Percentiles rank a stretch among this genome's conserved stretches.
Evolutionary conservation across 129 eudicot genomes (phyloP).

Genomic region (Pseudognaphalium luteoalbum): DNA sequence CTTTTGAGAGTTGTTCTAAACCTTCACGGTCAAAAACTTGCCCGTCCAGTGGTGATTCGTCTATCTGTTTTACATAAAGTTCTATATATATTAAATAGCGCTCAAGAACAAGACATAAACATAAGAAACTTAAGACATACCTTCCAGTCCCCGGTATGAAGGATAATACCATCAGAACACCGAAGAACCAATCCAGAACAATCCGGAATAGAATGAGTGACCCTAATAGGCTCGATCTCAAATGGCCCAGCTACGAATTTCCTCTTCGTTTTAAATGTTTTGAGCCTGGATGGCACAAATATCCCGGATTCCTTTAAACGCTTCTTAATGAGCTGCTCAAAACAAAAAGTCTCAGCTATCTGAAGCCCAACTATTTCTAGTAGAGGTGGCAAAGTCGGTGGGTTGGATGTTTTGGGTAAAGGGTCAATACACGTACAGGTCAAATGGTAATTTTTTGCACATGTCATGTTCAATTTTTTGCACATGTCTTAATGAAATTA

Average conservation of each 20-base stretch:
- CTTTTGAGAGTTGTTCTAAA: constrained; percentile 89
- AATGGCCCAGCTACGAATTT: constrained; percentile 91
- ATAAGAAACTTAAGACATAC: constrained; percentile 33
- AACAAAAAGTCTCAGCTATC: constrained; percentile 26
- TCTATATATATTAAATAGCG: background rate
- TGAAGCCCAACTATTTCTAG: background rate
- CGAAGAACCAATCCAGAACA: constrained; percentile 97
- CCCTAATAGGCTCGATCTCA: constrained; percentile 94
- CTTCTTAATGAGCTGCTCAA: constrained; percentile 87
- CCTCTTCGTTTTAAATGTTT: constrained; percentile 67
- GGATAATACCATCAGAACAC: constrained; percentile 89
- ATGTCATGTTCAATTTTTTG: background rate
- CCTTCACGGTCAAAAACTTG: constrained; percentile 86
- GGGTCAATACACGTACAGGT: background rate
- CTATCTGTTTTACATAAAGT: constrained; percentile 52
- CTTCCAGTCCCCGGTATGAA: constrained; percentile 99
- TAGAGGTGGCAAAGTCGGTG: background rate
- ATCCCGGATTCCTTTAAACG: constrained; percentile 95
- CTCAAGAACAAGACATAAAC: constrained; percentile 8
- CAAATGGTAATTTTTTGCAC: background rate
- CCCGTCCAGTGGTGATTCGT: constrained; percentile 95
- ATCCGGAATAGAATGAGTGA: constrained; percentile 98
- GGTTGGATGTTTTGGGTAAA: background rate
- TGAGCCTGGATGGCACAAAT: constrained; percentile 91
- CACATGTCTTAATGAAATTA: background rate